phyloP scores from a whole-genome alignment of 2,329 filamentous ascomycete genomes.

The Aspergillus piperis region DNA sequence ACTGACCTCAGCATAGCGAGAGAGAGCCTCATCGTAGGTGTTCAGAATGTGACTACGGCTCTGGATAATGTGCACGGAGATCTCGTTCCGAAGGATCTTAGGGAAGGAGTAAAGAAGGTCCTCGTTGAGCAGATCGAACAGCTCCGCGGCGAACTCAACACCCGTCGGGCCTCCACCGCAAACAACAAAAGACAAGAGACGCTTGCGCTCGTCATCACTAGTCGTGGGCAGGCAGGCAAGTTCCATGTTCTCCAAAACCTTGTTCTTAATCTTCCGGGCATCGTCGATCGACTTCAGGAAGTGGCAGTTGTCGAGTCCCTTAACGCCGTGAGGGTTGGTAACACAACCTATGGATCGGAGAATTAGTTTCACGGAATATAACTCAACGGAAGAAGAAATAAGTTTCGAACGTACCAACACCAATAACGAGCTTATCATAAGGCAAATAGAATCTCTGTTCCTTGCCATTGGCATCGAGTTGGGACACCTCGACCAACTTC shows the following conservation, averaged over 20 bases:
- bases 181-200: conserved; percentile 91
- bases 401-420: conserved; percentile 61
- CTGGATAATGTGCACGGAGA: conserved; percentile 96
- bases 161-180: conserved; percentile 94
- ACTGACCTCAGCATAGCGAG: conserved; percentile 76
- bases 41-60: conserved; percentile 94
- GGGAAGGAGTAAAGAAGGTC: conserved; percentile 84
- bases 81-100: conserved; percentile 88
- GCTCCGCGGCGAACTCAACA: conserved; percentile 94
- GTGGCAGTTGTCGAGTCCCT: conserved; percentile 88
- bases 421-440: conserved; percentile 94
- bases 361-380: conserved; percentile 9
- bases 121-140: conserved; percentile 95
- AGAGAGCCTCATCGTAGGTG: conserved; percentile 94
- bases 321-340: conserved; percentile 93
- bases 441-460: conserved; percentile 85
- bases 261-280: conserved; percentile 83
- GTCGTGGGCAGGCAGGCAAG: conserved; percentile 91
- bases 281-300: conserved; percentile 96
- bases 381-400: not conserved
- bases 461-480: conserved; percentile 69
- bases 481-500: conserved; percentile 84
- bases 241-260: conserved; percentile 86
- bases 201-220: conserved; percentile 78
- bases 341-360: conserved; percentile 61